Conservation (phyloP, 2,329 filamentous ascomycete species). For the Monilinia polystroma region DNA sequence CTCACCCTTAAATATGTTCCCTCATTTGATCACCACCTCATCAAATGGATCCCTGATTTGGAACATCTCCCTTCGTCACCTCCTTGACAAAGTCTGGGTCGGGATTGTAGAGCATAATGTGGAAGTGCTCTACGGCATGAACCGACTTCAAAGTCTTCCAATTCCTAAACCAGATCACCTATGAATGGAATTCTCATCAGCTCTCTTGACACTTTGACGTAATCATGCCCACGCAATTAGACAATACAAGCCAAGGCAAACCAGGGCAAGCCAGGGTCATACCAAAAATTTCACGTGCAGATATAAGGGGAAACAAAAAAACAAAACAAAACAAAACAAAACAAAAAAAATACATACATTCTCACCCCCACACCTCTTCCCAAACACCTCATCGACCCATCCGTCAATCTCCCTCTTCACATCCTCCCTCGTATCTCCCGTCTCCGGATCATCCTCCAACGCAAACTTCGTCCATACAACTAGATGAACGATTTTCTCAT, state of each 20-base stretch:
- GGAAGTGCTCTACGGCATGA: constrained; percentile 86
- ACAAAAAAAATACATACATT: constrained; percentile 47
- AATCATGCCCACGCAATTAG: background rate
- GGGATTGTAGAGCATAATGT: constrained; percentile 84
- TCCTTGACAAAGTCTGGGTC: constrained; percentile 65
- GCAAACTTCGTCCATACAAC: constrained; percentile 93
- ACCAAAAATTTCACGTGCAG: background rate
- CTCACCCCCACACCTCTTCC: constrained; percentile 49
- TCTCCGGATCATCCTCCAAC: constrained; percentile 62
- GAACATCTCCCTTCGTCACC: constrained; percentile 73
- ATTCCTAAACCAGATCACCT: constrained; percentile 84
- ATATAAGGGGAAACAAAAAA: background rate
- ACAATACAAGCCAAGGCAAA: background rate
- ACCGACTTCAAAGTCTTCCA: constrained; percentile 84
- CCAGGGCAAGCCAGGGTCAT: background rate
- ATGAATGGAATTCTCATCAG: background rate
- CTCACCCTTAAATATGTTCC: background rate
- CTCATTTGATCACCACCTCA: background rate
- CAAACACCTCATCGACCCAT: constrained; percentile 69
- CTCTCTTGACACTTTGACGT: background rate
- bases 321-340: background rate
- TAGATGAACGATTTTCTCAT: constrained; percentile 73
- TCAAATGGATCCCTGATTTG: constrained; percentile 47
- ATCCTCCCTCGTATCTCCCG: constrained; percentile 61
- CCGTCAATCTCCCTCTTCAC: constrained; percentile 64